Evolutionary conservation across 371 early-diverging fungal genomes (phyloP), one percentile per base, ranked within the genome.

Genomic region (Funneliformis caledonium): DNA sequence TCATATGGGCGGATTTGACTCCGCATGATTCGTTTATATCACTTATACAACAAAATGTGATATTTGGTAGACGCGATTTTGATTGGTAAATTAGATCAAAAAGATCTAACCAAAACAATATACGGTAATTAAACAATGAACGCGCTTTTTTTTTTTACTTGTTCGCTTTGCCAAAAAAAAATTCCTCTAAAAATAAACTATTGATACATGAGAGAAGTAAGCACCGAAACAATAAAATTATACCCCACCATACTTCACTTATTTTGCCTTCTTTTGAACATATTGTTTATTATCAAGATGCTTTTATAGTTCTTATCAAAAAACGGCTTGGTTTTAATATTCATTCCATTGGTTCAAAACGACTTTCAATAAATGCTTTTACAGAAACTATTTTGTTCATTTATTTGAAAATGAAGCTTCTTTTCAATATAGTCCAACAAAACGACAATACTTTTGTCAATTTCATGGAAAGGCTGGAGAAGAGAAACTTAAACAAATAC

Each of bases 341-440:
- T 26, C 22, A 50, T 50, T 48, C n/a, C 2, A 4, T 50, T 47
- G 9, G 48, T 19, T 4, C 19, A 0, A 70, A 50, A 26, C 6
- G 14, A 50, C 31, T 70, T 70, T 9, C 22, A 7, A 48, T 70
- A 8, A 22, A 48, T 10, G 11, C 48, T 9, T 70, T 70, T 50
- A 2, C 26, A 2, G 72, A 70, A 70, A 70, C 14, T 10, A 31
- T 37, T 70, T 70, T 70, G 47, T 68, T 37, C 42, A 37, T 43
- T 43, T 68, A 68, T 68, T 68, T 68, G 42, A 68, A 68, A 45
- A 43, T 37, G 68, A 68, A 45, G 43, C 69, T 19, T 19, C 43
- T 16, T 68, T 68, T 68, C 45, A 19, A 19, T 68, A 68, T 43
- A 68, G n/a, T 42, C 16, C 9, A 19, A 7, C 19, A 45, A 4